These are phyloP conservation scores for Buxus sempervirens DNA, from an alignment of 164 flowering plant species.

Conservation along the genomic window DNA sequence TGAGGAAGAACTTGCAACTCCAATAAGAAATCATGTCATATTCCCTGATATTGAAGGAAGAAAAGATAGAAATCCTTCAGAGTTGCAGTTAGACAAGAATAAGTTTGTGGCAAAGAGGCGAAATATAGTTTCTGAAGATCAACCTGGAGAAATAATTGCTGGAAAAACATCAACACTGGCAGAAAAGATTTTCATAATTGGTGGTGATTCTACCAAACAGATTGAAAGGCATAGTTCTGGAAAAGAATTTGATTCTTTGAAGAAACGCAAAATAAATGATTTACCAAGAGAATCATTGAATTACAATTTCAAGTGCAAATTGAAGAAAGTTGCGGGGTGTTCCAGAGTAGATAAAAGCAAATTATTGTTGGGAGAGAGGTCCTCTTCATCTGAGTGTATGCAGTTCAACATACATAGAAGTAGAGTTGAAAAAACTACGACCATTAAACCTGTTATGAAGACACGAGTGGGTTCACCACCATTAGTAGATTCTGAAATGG, in stretches of 20 bases:
- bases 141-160: slow-evolving; percentile 6
- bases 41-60: slow-evolving; percentile 38
- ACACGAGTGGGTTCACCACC: slow-evolving; percentile 17
- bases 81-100: slow-evolving; percentile 10
- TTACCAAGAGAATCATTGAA: slow-evolving; percentile 15
- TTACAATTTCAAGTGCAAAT: slow-evolving; percentile 13
- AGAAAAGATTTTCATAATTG: slow-evolving; percentile 5
- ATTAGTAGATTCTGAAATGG: slow-evolving; percentile 39
- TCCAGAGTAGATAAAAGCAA: slow-evolving; percentile 15
- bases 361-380: slow-evolving; percentile 18
- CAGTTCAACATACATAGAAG: slow-evolving; percentile 11
- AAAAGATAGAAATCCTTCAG: slow-evolving; percentile 15
- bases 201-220: slow-evolving; percentile 9
- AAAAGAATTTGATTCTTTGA: slow-evolving; percentile 8
- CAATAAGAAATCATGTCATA: slow-evolving; percentile 49
- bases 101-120: slow-evolving; percentile 23
- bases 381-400: slow-evolving; percentile 11
- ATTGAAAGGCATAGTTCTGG: slow-evolving; percentile 8
- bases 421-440: slow-evolving; percentile 15
- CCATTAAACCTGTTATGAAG: slow-evolving; percentile 18
- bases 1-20: slow-evolving; percentile 40
- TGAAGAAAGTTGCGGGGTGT: slow-evolving; percentile 7
- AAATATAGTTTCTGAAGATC: slow-evolving; percentile 13
- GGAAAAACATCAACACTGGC: background rate
- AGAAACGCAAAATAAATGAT: slow-evolving; percentile 21